phyloP scores from a whole-genome alignment of 306 rosid genomes.

The Quercus suber region DNA sequence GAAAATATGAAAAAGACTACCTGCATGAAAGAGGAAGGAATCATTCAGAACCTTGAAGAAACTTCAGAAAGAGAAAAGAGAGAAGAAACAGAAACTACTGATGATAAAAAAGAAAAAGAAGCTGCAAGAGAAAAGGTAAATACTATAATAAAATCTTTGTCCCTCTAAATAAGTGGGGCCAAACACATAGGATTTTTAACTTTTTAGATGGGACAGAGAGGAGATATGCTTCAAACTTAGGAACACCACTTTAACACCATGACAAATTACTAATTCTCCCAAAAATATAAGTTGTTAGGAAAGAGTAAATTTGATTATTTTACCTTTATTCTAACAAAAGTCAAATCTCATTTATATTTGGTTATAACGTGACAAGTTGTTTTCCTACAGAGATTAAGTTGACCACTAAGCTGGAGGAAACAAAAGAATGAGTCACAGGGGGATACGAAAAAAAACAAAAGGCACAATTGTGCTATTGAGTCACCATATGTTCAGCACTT shows the following conservation, averaged over 20 bases:
- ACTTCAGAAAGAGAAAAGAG: constrained; percentile 11
- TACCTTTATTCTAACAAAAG: too few relatives aligned
- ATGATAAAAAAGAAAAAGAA: constrained; percentile 6
- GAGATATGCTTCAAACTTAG: neutral
- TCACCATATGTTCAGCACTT: neutral
- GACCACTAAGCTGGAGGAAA: neutral
- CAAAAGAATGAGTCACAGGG: neutral
- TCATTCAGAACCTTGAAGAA: constrained; percentile 13
- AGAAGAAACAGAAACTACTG: constrained; percentile 18
- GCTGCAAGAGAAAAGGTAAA: constrained; percentile 28
- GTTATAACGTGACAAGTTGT: neutral
- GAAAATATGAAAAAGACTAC: constrained; percentile 1
- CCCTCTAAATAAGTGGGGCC: neutral
- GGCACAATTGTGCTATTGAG: neutral
- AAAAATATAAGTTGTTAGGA: too few relatives aligned
- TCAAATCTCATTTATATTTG: neutral
- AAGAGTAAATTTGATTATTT: too few relatives aligned
- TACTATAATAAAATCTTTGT: neutral
- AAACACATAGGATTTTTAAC: neutral
- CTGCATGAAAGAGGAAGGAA: constrained; percentile 17
- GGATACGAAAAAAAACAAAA: neutral
- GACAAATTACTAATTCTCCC: too few relatives aligned
- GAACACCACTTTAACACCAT: too few relatives aligned
- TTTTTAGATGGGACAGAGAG: neutral
- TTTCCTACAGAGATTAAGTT: neutral